Conservation (phyloP, 2,329 filamentous ascomycete genomes). For the Aspergillus udagawae region DNA sequence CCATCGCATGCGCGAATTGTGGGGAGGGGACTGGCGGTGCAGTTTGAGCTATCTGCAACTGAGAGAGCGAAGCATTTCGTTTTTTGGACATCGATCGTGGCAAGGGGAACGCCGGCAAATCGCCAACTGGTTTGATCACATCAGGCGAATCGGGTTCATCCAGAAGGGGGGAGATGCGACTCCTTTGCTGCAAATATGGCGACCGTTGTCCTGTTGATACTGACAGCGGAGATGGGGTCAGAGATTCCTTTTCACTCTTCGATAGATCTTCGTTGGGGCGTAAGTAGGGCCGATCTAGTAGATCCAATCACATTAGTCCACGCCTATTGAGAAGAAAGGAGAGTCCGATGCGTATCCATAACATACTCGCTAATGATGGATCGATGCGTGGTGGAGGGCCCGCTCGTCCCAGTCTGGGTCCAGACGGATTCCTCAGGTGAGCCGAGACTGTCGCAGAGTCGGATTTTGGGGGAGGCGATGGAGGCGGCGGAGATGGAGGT, state of each 20-base stretch:
- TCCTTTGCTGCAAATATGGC: constrained; percentile 35
- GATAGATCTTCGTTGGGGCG: constrained; percentile 53
- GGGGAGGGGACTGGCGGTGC: constrained; percentile 17
- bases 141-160: constrained; percentile 44
- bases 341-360: background rate
- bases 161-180: constrained; percentile 37
- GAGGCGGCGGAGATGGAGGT: constrained; percentile 13
- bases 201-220: constrained; percentile 47
- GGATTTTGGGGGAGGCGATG: constrained; percentile 27
- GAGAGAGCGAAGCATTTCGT: constrained; percentile 18
- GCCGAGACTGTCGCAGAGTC: constrained; percentile 21
- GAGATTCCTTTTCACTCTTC: constrained; percentile 56
- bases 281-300: constrained; percentile 39
- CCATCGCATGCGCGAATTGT: constrained; percentile 7
- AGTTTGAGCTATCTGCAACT: constrained; percentile 17
- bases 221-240: constrained; percentile 61
- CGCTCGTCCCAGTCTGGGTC: constrained; percentile 42
- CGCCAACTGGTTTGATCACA: constrained; percentile 47
- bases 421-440: constrained; percentile 17
- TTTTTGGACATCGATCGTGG: constrained; percentile 29
- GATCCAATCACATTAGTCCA: constrained; percentile 1
- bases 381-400: constrained; percentile 54
- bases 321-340: background rate
- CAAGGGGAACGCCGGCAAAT: constrained; percentile 53
- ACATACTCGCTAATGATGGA: constrained; percentile 56